Percentiles rank a stretch among this genome's conserved stretches.
Evolutionary conservation across 2,329 filamentous ascomycete species (phyloP).

Genomic region (Trichoderma endophyticum): DNA sequence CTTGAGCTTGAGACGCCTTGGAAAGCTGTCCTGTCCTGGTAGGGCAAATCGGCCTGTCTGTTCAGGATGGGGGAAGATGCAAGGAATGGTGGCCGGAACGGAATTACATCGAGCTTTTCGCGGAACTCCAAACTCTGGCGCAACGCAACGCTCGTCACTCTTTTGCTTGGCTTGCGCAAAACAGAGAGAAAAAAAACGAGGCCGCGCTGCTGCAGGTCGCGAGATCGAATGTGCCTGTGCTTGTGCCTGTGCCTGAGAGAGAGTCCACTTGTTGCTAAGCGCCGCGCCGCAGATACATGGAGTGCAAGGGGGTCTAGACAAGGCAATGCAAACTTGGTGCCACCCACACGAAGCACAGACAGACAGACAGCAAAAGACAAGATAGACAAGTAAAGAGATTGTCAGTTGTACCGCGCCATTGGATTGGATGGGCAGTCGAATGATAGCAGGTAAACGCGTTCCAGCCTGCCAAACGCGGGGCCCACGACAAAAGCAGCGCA

Average conservation of each 20-base stretch:
- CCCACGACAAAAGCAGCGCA: neutral
- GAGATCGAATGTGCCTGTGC: constrained; percentile 11
- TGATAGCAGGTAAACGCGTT: neutral
- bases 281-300: constrained; percentile 12
- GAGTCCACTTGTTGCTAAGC: constrained; percentile 8
- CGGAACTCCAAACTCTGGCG: neutral
- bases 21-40: neutral
- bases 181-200: neutral
- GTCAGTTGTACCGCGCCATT: neutral
- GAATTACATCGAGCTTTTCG: constrained; percentile 11
- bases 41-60: neutral
- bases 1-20: neutral
- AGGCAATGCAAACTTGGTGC: neutral
- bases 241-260: neutral
- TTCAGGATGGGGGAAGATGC: neutral
- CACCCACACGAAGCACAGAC: constrained; percentile 3
- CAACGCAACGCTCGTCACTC: neutral
- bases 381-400: neutral
- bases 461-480: neutral
- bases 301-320: constrained; percentile 8
- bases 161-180: constrained; percentile 7
- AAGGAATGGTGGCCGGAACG: constrained; percentile 16
- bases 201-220: neutral
- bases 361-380: neutral
- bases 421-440: neutral